These are phyloP conservation scores for Mycena capillaripes DNA, from an alignment of 768 basidiomycete species.

Conservation along the genomic window DNA sequence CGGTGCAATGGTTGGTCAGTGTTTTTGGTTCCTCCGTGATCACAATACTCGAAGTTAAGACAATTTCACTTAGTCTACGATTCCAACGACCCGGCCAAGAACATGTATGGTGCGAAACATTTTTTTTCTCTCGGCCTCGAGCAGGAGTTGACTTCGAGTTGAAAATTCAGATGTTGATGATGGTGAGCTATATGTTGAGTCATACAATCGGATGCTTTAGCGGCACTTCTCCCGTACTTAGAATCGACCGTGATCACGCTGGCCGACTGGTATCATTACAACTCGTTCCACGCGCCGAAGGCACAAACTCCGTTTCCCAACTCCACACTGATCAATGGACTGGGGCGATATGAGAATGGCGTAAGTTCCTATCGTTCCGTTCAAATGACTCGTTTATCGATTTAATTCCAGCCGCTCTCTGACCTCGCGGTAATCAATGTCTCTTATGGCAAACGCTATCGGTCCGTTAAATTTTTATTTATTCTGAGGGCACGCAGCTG, in stretches of 20 bases:
- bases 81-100: conserved; percentile 5
- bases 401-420: conserved; percentile 40
- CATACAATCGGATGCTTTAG: conserved; percentile 32
- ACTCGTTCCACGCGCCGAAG: neutral
- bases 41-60: too few species aligned
- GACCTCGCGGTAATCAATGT: conserved; percentile 57
- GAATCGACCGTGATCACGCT: conserved; percentile 52
- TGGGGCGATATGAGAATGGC: conserved; percentile 58
- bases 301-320: neutral
- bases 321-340: conserved; percentile 56
- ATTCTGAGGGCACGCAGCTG: neutral
- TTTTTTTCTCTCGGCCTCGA: neutral
- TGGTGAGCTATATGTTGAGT: neutral
- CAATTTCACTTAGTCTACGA: conserved; percentile 25
- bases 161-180: conserved; percentile 14
- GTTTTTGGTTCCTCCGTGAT: too few species aligned
- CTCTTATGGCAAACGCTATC: conserved; percentile 25
- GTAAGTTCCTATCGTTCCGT: neutral
- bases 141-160: neutral
- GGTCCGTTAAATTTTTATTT: neutral
- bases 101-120: conserved; percentile 7
- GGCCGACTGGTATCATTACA: conserved; percentile 48
- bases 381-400: too few species aligned
- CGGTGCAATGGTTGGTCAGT: conserved; percentile 6
- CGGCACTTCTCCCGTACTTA: neutral